Evolutionary conservation across 2,329 filamentous ascomycete genomes (phyloP), one percentile per base, ranked within the genome.

Genomic region (Trichoderma lentiforme): DNA sequence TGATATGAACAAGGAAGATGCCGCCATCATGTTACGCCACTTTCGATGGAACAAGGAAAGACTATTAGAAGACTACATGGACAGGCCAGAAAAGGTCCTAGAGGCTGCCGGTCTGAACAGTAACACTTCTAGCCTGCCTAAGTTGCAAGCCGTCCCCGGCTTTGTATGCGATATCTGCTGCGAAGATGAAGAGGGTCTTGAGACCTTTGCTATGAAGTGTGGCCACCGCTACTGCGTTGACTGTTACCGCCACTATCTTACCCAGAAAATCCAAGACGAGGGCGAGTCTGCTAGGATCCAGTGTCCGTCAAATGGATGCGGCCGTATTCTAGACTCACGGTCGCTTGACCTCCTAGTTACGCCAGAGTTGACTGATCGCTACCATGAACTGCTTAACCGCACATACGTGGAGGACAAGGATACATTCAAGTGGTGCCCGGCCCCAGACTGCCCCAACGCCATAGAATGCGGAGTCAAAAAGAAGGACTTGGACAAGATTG

Each of bases 321-420:
- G 92, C 78, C 90, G 93, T 71, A 95, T 98, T 75, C 93, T 99
- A 72, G 96, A 99, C 80, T 93, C 94, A 1, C 93, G 91, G 77
- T 96, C 95, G 11, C 85, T 99, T 60, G 91, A 95, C 77, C 83
- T 98, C 26, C 87, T 99, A 6, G 89, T 92, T 26, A 85, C 87
- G 0, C 73, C 83, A 1, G 87, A 90, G 6, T 79, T 91, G 30
- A 84, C 82, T 30, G 85, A 80, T 64, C 85, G 94, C 75, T 99
- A 99, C 79, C 90, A 93, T 75, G 90, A 93, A 76, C 87, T 99
- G 18, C 90, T 99, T 39, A 97, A 93, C 78, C 88, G 96, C 76
- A 98, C 95, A 7, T 99, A 97, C 78, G 96, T 99, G 73, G 96
- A 99, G 81, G 95, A 99, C 82, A 97, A 94, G 82, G 95, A 97